Evolutionary conservation across 2,329 filamentous ascomycete species (phyloP).

Genomic region (Xylariaceae sp.): DNA sequence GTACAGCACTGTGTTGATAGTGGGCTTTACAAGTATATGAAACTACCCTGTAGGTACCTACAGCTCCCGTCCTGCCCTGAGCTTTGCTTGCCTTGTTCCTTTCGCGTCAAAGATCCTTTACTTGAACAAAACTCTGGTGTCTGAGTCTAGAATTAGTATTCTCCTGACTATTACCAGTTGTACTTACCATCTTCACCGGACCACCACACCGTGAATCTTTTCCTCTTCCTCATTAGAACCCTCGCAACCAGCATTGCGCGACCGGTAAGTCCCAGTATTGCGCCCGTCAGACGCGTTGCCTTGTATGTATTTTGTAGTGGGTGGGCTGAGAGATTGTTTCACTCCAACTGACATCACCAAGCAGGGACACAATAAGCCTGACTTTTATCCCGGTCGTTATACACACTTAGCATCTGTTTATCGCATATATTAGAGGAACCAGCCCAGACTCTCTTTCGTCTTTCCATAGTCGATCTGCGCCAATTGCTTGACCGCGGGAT

Average conservation of each 20-base stretch:
- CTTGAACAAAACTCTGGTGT: no score
- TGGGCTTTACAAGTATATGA: no score
- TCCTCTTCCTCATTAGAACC: neutral
- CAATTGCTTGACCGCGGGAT: conserved; percentile 4
- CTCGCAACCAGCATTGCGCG: neutral
- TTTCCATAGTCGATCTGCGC: neutral
- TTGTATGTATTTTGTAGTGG: no score
- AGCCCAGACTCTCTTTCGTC: neutral
- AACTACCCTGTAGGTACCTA: no score
- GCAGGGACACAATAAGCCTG: conserved; percentile 10
- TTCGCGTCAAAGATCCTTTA: conserved; percentile 15
- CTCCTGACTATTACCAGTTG: no score
- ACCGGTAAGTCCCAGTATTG: conserved; percentile 12
- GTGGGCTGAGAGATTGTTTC: conserved; percentile 8
- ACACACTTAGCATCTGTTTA: no score
- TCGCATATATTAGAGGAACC: no score
- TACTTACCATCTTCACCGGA: neutral
- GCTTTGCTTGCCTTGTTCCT: conserved; percentile 9
- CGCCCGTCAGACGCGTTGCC: no score
- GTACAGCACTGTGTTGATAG: no score
- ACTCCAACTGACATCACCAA: conserved; percentile 19
- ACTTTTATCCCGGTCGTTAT: conserved; percentile 2
- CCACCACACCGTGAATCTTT: conserved; percentile 1
- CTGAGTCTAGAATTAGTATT: no score
- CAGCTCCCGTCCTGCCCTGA: neutral